A percentile compares a stretch with the other conserved stretches of the same genome.
Evolutionary conservation across 192 early-diverging fungal species (phyloP).

Genomic region (Coemansia pectinata): DNA sequence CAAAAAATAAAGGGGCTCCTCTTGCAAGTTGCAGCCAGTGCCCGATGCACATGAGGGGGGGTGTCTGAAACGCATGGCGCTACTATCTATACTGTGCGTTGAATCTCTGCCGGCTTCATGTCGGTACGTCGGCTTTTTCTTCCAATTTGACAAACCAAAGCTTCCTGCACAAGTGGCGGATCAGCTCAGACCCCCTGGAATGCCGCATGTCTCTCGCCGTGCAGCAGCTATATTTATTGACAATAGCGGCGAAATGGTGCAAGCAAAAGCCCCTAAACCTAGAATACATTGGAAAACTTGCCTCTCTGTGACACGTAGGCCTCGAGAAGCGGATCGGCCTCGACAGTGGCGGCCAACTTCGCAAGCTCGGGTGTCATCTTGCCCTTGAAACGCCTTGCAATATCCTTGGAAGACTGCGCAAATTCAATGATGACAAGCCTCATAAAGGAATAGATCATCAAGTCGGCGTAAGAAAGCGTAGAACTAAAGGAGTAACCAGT

Average conservation of each 20-base stretch:
- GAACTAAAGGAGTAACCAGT: constrained; percentile 55
- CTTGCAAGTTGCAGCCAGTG: background rate
- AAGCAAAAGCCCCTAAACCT: background rate
- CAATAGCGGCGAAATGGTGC: too few species aligned
- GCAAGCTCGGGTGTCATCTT: constrained; percentile 31
- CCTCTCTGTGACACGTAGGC: background rate
- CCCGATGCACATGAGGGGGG: background rate
- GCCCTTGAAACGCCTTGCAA: background rate
- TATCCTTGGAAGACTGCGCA: background rate
- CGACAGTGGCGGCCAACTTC: constrained; percentile 32
- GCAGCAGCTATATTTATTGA: too few species aligned
- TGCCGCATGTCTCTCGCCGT: background rate
- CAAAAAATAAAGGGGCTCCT: background rate
- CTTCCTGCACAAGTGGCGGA: background rate
- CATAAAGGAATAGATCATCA: constrained; percentile 22
- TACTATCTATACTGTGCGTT: background rate
- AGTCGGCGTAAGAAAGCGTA: constrained; percentile 47
- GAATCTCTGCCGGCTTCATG: constrained; percentile 3
- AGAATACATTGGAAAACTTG: background rate
- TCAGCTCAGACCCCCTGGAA: background rate
- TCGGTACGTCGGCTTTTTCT: background rate
- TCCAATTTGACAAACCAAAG: background rate
- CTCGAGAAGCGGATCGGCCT: constrained; percentile 9
- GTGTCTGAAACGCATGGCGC: background rate
- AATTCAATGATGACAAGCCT: constrained; percentile 7